Evolutionary conservation across 225 moss, liverwort and hornwort species (phyloP).

Genomic region (Ulota crispa): DNA sequence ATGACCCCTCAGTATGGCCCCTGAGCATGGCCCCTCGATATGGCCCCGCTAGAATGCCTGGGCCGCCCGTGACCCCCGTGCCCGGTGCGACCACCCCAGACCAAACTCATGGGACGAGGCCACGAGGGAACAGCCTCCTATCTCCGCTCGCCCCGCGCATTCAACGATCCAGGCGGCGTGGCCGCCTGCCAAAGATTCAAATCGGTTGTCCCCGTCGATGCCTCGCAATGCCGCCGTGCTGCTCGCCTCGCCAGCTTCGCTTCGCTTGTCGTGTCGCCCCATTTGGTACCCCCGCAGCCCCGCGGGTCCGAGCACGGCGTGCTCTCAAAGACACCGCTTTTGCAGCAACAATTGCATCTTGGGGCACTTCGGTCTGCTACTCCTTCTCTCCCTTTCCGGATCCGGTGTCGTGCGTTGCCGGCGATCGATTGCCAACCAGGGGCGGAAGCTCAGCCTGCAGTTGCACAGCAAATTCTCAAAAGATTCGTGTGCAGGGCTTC

Average conservation of each 20-base stretch:
- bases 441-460: not conserved
- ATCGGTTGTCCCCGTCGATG: not conserved
- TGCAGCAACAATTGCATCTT: not conserved
- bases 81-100: not conserved
- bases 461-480: not conserved
- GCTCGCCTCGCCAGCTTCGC: not conserved
- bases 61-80: not conserved
- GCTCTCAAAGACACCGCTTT: no score
- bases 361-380: not conserved
- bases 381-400: not conserved
- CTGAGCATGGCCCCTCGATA: no score
- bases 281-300: not conserved
- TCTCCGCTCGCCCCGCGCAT: constrained; percentile 4
- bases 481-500: not conserved
- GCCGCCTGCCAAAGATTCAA: not conserved
- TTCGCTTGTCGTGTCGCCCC: not conserved
- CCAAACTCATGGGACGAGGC: not conserved
- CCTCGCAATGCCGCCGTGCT: not conserved
- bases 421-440: not conserved
- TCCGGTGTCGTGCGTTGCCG: not conserved
- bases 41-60: no score
- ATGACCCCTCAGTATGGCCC: no score
- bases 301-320: no score
- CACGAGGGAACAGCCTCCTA: not conserved
- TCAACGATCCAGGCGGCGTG: not conserved